phyloP scores from a whole-genome alignment of 106 monocot genomes.

The Iris macrosiphon region DNA sequence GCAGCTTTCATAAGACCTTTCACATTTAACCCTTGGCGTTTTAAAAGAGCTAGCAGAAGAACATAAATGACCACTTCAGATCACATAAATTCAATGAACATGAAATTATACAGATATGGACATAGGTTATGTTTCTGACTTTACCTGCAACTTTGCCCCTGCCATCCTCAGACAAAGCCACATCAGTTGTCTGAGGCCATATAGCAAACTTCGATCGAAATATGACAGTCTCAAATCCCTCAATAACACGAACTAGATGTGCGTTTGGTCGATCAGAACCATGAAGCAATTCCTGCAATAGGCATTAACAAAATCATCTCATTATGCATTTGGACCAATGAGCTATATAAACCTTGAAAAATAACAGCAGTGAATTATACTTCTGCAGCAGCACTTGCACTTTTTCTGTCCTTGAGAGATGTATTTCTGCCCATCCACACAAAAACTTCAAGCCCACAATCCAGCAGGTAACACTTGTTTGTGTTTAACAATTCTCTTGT shows the following conservation, averaged over 20 bases:
- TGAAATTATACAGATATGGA: background rate
- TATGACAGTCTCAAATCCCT: slow-evolving; percentile 71
- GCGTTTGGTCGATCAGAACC: slow-evolving; percentile 39
- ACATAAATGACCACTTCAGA: background rate
- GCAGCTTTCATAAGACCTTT: slow-evolving; percentile 77
- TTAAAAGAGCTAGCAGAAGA: slow-evolving; percentile 59
- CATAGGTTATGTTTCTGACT: background rate
- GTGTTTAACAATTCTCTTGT: slow-evolving; percentile 51
- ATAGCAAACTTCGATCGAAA: slow-evolving; percentile 67
- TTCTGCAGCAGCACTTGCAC: slow-evolving; percentile 57
- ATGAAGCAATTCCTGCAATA: slow-evolving; percentile 42
- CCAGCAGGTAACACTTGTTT: slow-evolving; percentile 65
- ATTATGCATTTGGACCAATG: background rate
- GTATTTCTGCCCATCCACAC: slow-evolving; percentile 75
- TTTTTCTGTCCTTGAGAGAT: slow-evolving; percentile 69
- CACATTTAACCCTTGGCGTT: slow-evolving; percentile 85
- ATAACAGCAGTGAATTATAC: slow-evolving; percentile 18
- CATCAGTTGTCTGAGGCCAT: slow-evolving; percentile 64
- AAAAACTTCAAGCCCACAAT: slow-evolving; percentile 63
- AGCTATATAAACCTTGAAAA: background rate
- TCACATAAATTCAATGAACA: background rate
- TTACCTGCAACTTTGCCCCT: slow-evolving; percentile 94
- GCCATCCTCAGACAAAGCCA: slow-evolving; percentile 76
- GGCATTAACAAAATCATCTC: too few species aligned
- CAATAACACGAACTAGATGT: slow-evolving; percentile 64